phyloP scores from a whole-genome alignment of 1,284 basidiomycete genomes.

The Marasmius fiardii region DNA sequence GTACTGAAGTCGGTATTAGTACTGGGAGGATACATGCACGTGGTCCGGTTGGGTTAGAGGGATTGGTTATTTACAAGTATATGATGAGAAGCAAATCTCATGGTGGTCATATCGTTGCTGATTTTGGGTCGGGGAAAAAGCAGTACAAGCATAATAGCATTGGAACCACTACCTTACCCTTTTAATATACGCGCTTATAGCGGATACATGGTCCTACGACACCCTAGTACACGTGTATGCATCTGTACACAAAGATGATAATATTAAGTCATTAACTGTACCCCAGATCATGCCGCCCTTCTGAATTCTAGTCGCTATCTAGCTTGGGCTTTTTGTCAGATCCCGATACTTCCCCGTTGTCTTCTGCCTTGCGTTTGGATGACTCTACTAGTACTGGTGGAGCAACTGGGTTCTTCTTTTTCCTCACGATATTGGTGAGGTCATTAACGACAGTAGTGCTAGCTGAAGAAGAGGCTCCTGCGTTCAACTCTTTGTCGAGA shows the following conservation, averaged over 20 bases:
- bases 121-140: constrained; percentile 79
- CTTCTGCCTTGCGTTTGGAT: constrained; percentile 70
- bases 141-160: constrained; percentile 71
- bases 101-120: constrained; percentile 76
- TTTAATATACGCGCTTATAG: constrained; percentile 36
- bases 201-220: too few species aligned
- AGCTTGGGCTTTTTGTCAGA: constrained; percentile 67
- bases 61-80: constrained; percentile 94
- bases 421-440: constrained; percentile 78
- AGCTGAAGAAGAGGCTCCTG: constrained; percentile 23
- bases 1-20: constrained; percentile 97
- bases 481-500: constrained; percentile 65
- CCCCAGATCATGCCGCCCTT: constrained; percentile 13
- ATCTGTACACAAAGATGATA: too few species aligned
- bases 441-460: constrained; percentile 61
- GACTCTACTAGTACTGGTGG: constrained; percentile 27
- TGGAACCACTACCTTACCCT: constrained; percentile 43
- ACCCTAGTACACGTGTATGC: too few species aligned
- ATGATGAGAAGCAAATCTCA: constrained; percentile 73
- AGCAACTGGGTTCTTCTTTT: constrained; percentile 63
- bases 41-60: constrained; percentile 95
- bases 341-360: constrained; percentile 41
- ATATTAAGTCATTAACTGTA: background rate
- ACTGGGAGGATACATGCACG: constrained; percentile 96
- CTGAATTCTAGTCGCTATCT: constrained; percentile 28